These are phyloP conservation scores for Tremellales sp. DNA, from an alignment of 1,284 basidiomycete species.

Conservation along the genomic window DNA sequence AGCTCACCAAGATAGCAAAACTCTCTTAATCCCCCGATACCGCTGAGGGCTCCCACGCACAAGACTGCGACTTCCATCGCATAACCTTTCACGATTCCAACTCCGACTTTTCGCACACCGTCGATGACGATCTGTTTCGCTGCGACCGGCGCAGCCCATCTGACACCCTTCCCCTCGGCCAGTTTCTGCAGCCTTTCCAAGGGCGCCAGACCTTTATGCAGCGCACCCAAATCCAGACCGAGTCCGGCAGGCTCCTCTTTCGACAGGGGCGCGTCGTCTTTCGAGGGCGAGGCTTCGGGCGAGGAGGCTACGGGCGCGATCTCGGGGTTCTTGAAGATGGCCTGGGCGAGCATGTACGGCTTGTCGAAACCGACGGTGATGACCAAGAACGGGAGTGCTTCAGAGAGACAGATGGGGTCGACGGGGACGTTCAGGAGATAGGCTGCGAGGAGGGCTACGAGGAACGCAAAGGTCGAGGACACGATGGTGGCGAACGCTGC, in stretches of 20 bases:
- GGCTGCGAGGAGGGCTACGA: conserved; percentile 80
- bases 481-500: conserved; percentile 73
- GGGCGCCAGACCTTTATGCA: conserved; percentile 47
- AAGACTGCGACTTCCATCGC: conserved; percentile 87
- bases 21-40: conserved; percentile 85
- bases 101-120: conserved; percentile 73
- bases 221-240: conserved; percentile 41
- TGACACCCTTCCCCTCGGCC: conserved; percentile 48
- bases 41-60: conserved; percentile 77
- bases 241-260: conserved; percentile 24
- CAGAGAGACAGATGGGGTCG: conserved; percentile 87
- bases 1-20: conserved; percentile 80
- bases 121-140: conserved; percentile 80
- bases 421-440: conserved; percentile 79
- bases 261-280: conserved; percentile 21
- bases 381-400: conserved; percentile 95
- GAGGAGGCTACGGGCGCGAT: conserved; percentile 51
- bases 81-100: conserved; percentile 86
- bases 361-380: conserved; percentile 98
- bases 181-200: conserved; percentile 46
- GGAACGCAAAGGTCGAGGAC: conserved; percentile 80
- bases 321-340: conserved; percentile 84
- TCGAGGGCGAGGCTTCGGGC: conserved; percentile 47
- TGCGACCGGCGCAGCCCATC: conserved; percentile 57
- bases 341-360: conserved; percentile 83